Evolutionary conservation across 495 filamentous ascomycete genomes (phyloP).

Genomic region (Friedmanniomyces simplex): DNA sequence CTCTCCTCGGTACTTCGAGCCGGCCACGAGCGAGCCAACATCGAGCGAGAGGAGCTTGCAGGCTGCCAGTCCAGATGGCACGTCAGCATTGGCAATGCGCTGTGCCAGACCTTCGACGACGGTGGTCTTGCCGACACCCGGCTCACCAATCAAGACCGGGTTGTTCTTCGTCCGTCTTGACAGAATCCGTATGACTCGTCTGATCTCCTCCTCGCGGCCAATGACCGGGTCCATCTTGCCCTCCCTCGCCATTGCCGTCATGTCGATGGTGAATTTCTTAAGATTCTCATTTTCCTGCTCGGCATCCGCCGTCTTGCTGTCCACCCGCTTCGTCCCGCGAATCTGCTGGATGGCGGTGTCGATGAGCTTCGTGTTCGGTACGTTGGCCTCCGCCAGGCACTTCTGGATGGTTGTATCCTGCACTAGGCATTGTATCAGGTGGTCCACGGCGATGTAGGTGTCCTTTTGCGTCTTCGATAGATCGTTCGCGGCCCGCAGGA

Average conservation of each 20-base stretch:
- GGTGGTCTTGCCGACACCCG: slow-evolving; percentile 96
- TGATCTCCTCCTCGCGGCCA: slow-evolving; percentile 91
- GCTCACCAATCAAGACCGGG: slow-evolving; percentile 89
- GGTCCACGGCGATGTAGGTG: slow-evolving; percentile 84
- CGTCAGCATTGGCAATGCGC: slow-evolving; percentile 89
- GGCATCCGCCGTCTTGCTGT: slow-evolving; percentile 87
- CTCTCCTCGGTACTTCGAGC: slow-evolving; percentile 95
- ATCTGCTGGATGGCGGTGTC: slow-evolving; percentile 81
- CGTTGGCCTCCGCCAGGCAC: slow-evolving; percentile 72
- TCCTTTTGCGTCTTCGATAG: slow-evolving; percentile 93
- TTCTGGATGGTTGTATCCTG: slow-evolving; percentile 68
- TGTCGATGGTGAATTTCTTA: slow-evolving; percentile 95
- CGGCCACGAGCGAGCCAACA: slow-evolving; percentile 87
- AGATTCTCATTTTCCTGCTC: slow-evolving; percentile 87
- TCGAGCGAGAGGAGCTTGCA: slow-evolving; percentile 91
- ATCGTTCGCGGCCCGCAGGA: slow-evolving; percentile 75
- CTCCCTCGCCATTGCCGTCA: slow-evolving; percentile 87
- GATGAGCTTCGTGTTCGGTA: slow-evolving; percentile 83
- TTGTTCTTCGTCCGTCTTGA: slow-evolving; percentile 97
- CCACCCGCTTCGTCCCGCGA: slow-evolving; percentile 80
- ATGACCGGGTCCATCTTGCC: slow-evolving; percentile 98
- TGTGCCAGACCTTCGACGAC: slow-evolving; percentile 95
- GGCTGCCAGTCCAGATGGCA: slow-evolving; percentile 87
- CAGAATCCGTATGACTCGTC: slow-evolving; percentile 85
- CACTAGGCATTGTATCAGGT: slow-evolving; percentile 71